Conservation (phyloP, 2,329 filamentous ascomycete genomes). For the Phialophora tarda region DNA sequence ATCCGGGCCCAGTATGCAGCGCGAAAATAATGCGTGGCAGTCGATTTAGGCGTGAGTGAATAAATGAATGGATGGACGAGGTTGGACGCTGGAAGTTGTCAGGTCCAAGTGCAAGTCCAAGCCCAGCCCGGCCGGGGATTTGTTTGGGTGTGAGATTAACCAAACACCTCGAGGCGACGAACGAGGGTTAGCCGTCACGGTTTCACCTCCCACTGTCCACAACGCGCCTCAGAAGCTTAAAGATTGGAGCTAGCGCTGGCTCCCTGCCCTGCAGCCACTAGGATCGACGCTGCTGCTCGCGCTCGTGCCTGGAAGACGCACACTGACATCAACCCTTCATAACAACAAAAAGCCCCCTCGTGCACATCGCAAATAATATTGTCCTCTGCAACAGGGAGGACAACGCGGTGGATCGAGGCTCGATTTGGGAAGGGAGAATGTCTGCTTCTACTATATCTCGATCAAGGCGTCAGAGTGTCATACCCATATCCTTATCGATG, state of each 20-base stretch:
- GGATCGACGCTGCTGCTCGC: conserved; percentile 1
- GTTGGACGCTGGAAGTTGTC: conserved; percentile 15
- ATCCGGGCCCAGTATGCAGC: conserved; percentile 2
- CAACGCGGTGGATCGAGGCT: background rate
- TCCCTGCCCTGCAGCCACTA: background rate
- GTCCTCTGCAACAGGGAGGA: background rate
- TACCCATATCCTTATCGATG: conserved; percentile 4
- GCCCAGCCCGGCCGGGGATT: conserved; percentile 12
- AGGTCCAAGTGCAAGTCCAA: background rate
- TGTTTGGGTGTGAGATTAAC: conserved; percentile 23
- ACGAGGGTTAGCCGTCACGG: conserved; percentile 15
- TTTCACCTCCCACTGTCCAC: conserved; percentile 1
- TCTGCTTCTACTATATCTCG: background rate
- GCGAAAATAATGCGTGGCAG: background rate
- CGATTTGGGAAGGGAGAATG: background rate
- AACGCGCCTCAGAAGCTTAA: conserved; percentile 17
- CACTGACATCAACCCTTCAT: conserved; percentile 18
- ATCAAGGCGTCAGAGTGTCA: background rate
- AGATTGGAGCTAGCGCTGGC: conserved; percentile 2
- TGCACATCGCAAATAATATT: background rate
- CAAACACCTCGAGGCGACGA: conserved; percentile 14
- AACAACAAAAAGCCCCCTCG: background rate
- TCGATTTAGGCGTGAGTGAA: background rate
- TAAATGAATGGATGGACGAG: conserved; percentile 15
- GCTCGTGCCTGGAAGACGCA: conserved; percentile 15